These are phyloP conservation scores for Eucalyptus cloeziana DNA, from an alignment of 345 rosid genomes.

Conservation along the genomic window DNA sequence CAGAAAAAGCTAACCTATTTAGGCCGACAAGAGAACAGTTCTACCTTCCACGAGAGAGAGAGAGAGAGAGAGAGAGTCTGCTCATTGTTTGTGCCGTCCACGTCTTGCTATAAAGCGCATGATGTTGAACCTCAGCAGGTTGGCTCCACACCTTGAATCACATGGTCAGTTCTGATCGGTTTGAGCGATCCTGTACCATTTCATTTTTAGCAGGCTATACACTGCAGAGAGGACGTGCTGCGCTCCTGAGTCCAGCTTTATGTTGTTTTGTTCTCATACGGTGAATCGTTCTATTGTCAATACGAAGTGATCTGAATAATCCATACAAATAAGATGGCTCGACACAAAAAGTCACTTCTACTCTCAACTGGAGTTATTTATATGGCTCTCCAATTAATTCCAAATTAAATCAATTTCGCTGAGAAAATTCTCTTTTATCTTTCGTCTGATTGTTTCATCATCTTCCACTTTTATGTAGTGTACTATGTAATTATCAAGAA, in stretches of 20 bases:
- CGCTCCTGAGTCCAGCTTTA: not conserved
- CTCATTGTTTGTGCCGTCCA: not conserved
- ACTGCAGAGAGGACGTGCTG: not conserved
- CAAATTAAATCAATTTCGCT: not conserved
- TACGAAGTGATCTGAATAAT: not conserved
- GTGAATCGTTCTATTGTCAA: not conserved
- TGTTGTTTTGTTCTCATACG: not conserved
- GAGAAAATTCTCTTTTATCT: not conserved
- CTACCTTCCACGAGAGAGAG: not conserved
- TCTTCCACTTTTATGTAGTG: not conserved
- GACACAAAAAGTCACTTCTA: not conserved
- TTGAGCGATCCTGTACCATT: not conserved
- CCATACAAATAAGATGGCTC: not conserved
- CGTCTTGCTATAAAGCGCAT: not conserved
- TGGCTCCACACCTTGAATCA: not conserved
- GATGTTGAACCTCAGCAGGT: not conserved
- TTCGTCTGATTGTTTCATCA: not conserved
- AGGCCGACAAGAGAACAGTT: not conserved
- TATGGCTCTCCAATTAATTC: not conserved
- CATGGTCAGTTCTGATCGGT: not conserved
- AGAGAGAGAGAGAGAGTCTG: not conserved
- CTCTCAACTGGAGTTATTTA: not conserved
- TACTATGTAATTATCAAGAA: not conserved
- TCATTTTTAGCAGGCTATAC: not conserved
- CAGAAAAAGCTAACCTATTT: not conserved